Evolutionary conservation across 176 grass and related monocot species (phyloP), one percentile per base, ranked within the genome.

Genomic region (Oryza meyeriana): DNA sequence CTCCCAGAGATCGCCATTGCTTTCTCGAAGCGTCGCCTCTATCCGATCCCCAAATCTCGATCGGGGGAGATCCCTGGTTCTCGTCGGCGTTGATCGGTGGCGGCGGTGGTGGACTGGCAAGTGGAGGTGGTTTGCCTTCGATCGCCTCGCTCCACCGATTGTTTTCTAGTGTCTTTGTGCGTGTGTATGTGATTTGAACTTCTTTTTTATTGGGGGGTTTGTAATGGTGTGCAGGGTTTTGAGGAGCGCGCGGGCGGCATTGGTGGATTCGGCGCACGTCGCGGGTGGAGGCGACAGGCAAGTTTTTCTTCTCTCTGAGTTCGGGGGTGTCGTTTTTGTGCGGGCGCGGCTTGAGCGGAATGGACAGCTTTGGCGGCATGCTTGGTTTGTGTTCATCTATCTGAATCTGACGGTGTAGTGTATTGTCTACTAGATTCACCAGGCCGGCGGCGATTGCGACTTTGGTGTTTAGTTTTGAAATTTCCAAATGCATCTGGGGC

Each of bases 211-310:
- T 22, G 0, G 2, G 5, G 12, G 2, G 4, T 33, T 6, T 1
- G 22, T 1, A 1, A 50, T 68, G 30, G 8, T 20, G 64, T 48
- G 10, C n/a, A 88, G 81, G 81, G 76, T 50, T 80, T 69, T 71
- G 66, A 1, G 30, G 30, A 62, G 50, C 39, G 35, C 48, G 62
- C n/a, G 35, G 12, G 64, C 77, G 26, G 77, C 82, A 81, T 76
- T 71, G 71, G 26, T 7, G 71, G 87, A 41, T 55, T 81, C 20
- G 20, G 50, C 20, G 0, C n/a, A 6, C 36, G 11, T 4, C 32
- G 20, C 22, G n/a, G 55, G n/a, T 9, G 52, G 52, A n/a, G 20
- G 20, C 22, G 55, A 25, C 55, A 10, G 79, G 85, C 55, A 83
- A 76, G 38, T 17, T 17, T 41, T 70, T 27, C 13, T 10, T 67